Evolutionary conservation across 73 alveolate species (phyloP).

Genomic region (Effrenium voratum): DNA sequence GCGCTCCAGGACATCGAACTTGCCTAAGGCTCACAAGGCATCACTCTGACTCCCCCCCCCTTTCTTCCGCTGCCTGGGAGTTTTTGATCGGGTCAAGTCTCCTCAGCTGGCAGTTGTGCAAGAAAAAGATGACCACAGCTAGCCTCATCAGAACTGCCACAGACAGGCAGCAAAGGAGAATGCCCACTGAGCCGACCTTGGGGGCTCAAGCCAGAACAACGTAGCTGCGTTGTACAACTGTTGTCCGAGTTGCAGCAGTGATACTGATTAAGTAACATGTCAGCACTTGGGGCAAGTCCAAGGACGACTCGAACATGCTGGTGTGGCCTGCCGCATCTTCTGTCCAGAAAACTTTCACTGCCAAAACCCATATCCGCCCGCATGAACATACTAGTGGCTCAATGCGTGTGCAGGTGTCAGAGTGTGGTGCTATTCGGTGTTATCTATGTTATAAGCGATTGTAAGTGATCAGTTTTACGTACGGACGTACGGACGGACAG

Average conservation of each 20-base stretch:
- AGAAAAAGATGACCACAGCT: background rate
- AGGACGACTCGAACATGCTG: too few relatives aligned
- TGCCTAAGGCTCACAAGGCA: background rate
- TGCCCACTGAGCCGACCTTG: background rate
- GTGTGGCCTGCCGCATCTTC: background rate
- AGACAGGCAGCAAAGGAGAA: background rate
- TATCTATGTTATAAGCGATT: background rate
- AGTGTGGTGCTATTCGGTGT: background rate
- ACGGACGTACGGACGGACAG: background rate
- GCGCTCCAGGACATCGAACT: background rate
- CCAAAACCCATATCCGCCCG: background rate
- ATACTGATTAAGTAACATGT: too few relatives aligned
- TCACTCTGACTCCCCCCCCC: background rate
- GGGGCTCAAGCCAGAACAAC: too few relatives aligned
- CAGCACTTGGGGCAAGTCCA: too few relatives aligned
- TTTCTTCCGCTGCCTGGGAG: background rate
- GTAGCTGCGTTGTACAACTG: too few relatives aligned
- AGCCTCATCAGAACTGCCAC: background rate
- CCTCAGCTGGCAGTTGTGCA: background rate
- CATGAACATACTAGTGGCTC: background rate
- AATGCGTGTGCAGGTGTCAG: background rate
- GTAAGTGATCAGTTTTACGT: background rate
- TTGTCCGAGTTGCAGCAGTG: too few relatives aligned
- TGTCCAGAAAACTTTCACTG: background rate
- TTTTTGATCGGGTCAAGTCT: background rate